Evolutionary conservation across 768 basidiomycete genomes (phyloP).

Genomic region (Podaxis sp.): DNA sequence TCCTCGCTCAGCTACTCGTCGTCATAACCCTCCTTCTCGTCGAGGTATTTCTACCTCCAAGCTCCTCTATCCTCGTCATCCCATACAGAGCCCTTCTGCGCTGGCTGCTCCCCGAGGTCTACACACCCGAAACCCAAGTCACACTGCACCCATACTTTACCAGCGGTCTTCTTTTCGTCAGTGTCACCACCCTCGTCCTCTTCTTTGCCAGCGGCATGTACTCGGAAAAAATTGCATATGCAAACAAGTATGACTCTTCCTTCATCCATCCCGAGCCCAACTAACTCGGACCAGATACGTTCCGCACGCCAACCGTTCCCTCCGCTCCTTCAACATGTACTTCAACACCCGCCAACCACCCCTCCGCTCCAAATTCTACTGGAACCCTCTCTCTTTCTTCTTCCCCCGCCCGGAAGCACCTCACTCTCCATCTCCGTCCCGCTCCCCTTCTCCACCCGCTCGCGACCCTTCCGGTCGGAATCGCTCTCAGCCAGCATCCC

Average conservation of each 20-base stretch:
- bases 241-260: constrained; percentile 73
- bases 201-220: constrained; percentile 99
- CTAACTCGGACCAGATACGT: constrained; percentile 69
- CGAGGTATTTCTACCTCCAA: constrained; percentile 67
- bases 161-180: constrained; percentile 81
- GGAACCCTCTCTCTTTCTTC: constrained; percentile 60
- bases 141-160: constrained; percentile 72
- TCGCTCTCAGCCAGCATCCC: constrained; percentile 39
- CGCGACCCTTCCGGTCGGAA: constrained; percentile 34
- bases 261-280: not conserved
- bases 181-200: constrained; percentile 85
- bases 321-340: constrained; percentile 95
- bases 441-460: constrained; percentile 39
- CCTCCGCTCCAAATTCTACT: constrained; percentile 55
- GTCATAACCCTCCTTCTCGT: constrained; percentile 71
- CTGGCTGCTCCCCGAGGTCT: constrained; percentile 51
- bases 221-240: constrained; percentile 92
- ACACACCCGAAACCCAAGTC: constrained; percentile 40
- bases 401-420: constrained; percentile 43
- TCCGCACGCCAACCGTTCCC: constrained; percentile 89
- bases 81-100: constrained; percentile 57
- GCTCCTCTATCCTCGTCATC: constrained; percentile 64
- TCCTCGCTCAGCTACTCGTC: constrained; percentile 66
- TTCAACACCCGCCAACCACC: constrained; percentile 89
- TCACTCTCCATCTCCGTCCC: constrained; percentile 26